phyloP scores from a whole-genome alignment of 139 green algal species.

The Asterochloris erici region DNA sequence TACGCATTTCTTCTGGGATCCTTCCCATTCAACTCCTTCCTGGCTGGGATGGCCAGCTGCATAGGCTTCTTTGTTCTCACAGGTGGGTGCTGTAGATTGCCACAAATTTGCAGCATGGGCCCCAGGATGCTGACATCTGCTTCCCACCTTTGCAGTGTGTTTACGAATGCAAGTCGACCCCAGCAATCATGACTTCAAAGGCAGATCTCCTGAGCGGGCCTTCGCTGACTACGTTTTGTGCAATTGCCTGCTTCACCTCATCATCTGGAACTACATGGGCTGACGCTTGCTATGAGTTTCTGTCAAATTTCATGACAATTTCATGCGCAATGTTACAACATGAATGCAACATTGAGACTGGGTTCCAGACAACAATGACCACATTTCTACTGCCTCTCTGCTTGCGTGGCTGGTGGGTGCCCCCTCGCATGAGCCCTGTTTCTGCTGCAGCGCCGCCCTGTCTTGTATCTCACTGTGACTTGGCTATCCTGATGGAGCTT shows the following conservation, averaged over 20 bases:
- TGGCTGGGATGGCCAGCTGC: conserved; percentile 70
- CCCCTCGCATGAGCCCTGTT: too few species aligned
- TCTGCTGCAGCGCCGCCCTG: too few species aligned
- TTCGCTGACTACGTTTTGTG: conserved; percentile 79
- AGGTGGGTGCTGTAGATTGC: conserved; percentile 29
- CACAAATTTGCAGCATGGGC: background rate
- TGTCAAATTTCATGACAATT: too few species aligned
- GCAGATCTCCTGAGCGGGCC: conserved; percentile 53
- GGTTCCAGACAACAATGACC: too few species aligned
- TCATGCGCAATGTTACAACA: too few species aligned
- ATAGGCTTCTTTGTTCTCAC: conserved; percentile 77
- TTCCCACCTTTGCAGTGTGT: conserved; percentile 41
- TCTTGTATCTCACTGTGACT: too few species aligned
- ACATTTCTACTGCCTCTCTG: too few species aligned
- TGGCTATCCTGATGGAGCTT: too few species aligned
- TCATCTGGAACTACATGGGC: conserved; percentile 75
- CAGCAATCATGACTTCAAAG: conserved; percentile 49
- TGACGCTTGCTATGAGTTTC: conserved; percentile 16
- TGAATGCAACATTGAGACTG: too few species aligned
- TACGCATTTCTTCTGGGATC: conserved; percentile 76
- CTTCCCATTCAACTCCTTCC: conserved; percentile 88
- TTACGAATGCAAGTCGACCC: conserved; percentile 73
- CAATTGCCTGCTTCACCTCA: conserved; percentile 62
- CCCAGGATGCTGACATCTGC: background rate
- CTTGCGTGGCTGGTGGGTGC: too few species aligned